A percentile compares a stretch with the other conserved stretches of the same genome.
Conservation (phyloP, 2,329 filamentous ascomycete genomes). For the Neodidymelliopsis sp. region DNA sequence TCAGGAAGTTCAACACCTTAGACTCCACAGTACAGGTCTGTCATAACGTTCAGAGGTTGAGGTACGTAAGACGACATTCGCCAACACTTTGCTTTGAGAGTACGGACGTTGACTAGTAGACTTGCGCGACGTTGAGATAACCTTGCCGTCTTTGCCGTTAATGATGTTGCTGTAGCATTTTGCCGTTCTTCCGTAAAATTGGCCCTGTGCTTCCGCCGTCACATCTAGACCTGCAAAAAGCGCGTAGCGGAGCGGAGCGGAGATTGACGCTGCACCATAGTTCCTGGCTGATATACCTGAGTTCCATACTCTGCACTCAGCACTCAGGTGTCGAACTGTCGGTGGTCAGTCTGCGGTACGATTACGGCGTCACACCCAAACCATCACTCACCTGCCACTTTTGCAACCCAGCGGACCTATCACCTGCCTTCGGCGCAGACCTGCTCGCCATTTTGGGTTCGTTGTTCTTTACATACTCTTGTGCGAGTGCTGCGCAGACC, state of each 20-base stretch:
- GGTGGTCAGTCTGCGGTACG: neutral
- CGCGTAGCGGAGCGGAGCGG: conserved; percentile 9
- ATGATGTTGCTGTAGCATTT: neutral
- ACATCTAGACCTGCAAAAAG: neutral
- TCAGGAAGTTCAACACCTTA: no score
- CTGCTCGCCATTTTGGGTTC: conserved; percentile 51
- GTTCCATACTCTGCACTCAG: neutral
- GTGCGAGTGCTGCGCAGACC: conserved; percentile 47
- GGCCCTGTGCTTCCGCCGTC: conserved; percentile 12
- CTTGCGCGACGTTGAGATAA: neutral
- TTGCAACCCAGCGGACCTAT: conserved; percentile 46
- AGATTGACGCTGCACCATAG: neutral
- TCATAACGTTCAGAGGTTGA: no score
- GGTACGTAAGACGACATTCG: no score
- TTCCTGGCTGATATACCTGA: neutral
- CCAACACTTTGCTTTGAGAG: no score
- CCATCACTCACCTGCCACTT: conserved; percentile 49
- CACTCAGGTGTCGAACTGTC: conserved; percentile 17
- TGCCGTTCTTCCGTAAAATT: conserved; percentile 11
- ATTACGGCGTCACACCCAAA: neutral
- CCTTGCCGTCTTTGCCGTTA: conserved; percentile 7
- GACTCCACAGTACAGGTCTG: no score
- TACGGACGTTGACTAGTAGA: neutral
- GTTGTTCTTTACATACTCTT: conserved; percentile 49
- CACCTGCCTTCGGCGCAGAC: conserved; percentile 40